Evolutionary conservation across 2,329 filamentous ascomycete species (phyloP).

Genomic region (Bipolaris gigantea): DNA sequence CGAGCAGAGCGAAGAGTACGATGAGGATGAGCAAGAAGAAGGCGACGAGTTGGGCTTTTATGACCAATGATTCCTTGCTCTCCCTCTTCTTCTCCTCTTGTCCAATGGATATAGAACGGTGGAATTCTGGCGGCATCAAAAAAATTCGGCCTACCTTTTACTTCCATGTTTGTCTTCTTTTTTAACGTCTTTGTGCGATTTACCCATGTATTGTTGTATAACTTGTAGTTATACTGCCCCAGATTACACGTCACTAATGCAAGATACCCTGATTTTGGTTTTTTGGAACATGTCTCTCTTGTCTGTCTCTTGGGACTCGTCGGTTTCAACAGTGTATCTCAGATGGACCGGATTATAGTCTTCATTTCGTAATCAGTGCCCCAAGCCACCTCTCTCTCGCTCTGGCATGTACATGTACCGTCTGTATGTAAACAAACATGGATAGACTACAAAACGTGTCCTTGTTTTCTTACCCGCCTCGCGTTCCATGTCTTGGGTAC

Average conservation of each 20-base stretch:
- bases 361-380: neutral
- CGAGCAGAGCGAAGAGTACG: conserved; percentile 42
- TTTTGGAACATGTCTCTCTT: neutral
- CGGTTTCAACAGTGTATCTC: no score
- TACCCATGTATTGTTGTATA: neutral
- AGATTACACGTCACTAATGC: conserved; percentile 3
- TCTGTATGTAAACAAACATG: no score
- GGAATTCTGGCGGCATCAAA: no score
- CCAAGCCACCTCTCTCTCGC: no score
- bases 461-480: no score
- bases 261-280: conserved; percentile 10
- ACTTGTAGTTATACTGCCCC: neutral
- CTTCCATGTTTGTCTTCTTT: neutral
- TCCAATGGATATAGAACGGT: neutral
- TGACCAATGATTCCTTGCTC: conserved; percentile 22
- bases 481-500: no score
- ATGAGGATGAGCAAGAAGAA: conserved; percentile 44
- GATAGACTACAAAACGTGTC: no score
- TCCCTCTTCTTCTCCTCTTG: neutral
- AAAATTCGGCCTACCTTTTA: neutral
- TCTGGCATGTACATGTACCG: no score
- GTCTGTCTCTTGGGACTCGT: no score
- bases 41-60: conserved; percentile 34
- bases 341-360: no score
- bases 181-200: neutral